Conservation (phyloP, 441 rosid species). For the Populus hybrid region DNA sequence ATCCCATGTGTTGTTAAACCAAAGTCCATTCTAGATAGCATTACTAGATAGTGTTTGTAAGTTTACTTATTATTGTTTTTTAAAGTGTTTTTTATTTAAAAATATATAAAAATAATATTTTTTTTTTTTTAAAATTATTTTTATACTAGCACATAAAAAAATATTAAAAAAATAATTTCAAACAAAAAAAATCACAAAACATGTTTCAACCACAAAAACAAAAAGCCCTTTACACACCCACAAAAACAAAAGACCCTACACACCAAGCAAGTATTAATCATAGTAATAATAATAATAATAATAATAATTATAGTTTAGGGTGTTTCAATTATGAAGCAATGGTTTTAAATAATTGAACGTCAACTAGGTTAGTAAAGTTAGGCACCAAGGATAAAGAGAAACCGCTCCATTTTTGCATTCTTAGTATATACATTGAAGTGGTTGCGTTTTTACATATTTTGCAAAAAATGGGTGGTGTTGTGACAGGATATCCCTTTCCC, state of each 20-base stretch:
- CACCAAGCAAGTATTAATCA: background rate
- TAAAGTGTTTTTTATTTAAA: too few relatives aligned
- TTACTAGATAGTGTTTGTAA: too few relatives aligned
- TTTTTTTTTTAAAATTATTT: too few relatives aligned
- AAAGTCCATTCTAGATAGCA: too few relatives aligned
- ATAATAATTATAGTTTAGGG: background rate
- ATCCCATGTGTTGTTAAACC: too few relatives aligned
- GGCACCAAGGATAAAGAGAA: constrained; percentile 6
- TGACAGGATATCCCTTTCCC: constrained; percentile 45
- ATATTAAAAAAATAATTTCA: too few relatives aligned
- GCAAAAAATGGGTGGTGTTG: constrained; percentile 6
- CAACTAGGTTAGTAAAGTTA: constrained; percentile 21
- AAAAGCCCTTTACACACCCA: background rate
- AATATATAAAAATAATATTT: too few relatives aligned
- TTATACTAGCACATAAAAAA: accelerated
- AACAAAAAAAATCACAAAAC: background rate
- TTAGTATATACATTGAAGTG: background rate
- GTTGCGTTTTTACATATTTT: background rate
- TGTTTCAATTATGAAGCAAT: constrained; percentile 6
- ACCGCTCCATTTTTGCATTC: background rate
- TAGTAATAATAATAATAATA: background rate
- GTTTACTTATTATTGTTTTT: accelerated
- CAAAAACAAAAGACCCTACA: background rate
- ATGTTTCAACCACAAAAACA: background rate
- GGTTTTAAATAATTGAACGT: constrained; percentile 2